Percentiles rank a stretch among this genome's conserved stretches.
Evolutionary conservation across 139 green algal species (phyloP).

Genomic region (Chlamydomonas incerta): DNA sequence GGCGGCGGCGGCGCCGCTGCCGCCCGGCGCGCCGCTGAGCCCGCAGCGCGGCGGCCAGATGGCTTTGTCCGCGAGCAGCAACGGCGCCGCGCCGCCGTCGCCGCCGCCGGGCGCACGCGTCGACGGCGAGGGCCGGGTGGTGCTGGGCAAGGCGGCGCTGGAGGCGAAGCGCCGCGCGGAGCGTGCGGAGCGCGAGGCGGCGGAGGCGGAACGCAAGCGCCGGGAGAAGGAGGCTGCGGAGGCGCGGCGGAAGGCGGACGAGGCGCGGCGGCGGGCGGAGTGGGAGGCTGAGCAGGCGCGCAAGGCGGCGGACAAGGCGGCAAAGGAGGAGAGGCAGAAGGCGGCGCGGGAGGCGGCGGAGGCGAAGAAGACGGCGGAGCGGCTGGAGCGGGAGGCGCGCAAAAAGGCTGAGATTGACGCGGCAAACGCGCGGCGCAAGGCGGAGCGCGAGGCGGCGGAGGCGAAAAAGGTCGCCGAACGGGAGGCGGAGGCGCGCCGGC

Average conservation of each 20-base stretch:
- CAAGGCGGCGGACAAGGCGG: conserved; percentile 13
- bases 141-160: neutral
- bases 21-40: too few species aligned
- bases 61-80: neutral
- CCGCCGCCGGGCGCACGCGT: neutral
- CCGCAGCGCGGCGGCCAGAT: too few species aligned
- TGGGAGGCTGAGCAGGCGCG: neutral
- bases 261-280: conserved; percentile 5
- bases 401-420: neutral
- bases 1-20: too few species aligned
- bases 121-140: neutral
- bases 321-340: neutral
- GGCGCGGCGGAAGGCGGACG: neutral
- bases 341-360: neutral
- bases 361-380: neutral
- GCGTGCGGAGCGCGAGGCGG: neutral
- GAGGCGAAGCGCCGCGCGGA: neutral
- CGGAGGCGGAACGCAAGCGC: neutral
- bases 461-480: too few species aligned
- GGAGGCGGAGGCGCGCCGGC: neutral
- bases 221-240: neutral
- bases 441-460: conserved; percentile 10
- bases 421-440: neutral
- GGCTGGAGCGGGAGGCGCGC: neutral
- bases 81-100: neutral